Percentiles rank a stretch among this genome's conserved stretches.
Evolutionary conservation across 306 rosid species (phyloP).

Genomic region (Amphicarpaea edgeworthii): DNA sequence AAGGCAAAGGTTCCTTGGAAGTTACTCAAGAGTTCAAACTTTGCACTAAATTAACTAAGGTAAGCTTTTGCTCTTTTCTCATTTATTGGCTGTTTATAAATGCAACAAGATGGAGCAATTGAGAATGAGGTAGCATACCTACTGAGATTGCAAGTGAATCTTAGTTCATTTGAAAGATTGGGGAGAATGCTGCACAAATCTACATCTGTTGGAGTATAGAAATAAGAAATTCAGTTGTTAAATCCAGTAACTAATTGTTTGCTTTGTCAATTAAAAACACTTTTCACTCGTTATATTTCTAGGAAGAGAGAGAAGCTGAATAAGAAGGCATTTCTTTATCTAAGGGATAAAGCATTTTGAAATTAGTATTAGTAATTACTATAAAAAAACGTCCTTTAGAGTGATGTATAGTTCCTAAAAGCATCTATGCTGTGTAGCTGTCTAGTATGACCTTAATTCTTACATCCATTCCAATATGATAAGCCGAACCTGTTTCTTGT

Average conservation of each 20-base stretch:
- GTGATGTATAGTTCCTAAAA: background rate
- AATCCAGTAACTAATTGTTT: constrained; percentile 24
- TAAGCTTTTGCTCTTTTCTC: too few relatives aligned
- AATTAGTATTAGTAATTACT: too few relatives aligned
- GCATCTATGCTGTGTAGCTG: background rate
- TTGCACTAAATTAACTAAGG: constrained; percentile 60
- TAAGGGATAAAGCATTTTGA: background rate
- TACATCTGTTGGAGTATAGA: background rate
- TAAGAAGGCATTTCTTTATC: background rate
- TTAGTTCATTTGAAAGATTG: constrained; percentile 16
- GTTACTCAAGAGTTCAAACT: constrained; percentile 48
- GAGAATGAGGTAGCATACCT: constrained; percentile 12
- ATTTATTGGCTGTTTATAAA: constrained; percentile 5
- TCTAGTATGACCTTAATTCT: constrained; percentile 6
- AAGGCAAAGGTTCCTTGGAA: constrained; percentile 50
- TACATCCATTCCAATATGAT: constrained; percentile 10
- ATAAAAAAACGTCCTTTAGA: background rate
- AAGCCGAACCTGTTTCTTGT: background rate
- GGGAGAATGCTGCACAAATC: constrained; percentile 23
- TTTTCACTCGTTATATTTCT: background rate
- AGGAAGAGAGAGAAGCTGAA: constrained; percentile 4
- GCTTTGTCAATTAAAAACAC: constrained; percentile 28
- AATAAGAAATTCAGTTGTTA: constrained; percentile 31
- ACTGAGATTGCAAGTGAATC: constrained; percentile 28
- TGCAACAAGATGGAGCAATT: constrained; percentile 31